Conservation (phyloP, 768 basidiomycete genomes). For the Tulasnella calospora region DNA sequence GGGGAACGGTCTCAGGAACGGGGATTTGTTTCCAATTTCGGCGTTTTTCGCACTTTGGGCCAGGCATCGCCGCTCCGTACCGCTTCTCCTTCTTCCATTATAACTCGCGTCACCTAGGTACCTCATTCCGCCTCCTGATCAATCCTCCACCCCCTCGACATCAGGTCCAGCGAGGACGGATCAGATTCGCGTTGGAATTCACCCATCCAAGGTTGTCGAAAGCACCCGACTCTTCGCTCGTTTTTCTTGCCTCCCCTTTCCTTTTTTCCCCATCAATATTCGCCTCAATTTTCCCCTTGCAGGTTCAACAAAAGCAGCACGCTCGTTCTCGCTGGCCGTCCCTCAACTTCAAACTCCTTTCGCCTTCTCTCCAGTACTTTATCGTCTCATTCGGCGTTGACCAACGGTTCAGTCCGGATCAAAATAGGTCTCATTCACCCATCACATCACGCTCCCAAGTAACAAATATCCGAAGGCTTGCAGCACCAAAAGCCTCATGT, state of each 20-base stretch:
- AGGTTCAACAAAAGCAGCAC: neutral
- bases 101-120: neutral
- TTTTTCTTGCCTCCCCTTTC: neutral
- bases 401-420: constrained; percentile 4
- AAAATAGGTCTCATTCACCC: neutral
- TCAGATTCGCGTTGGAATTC: neutral
- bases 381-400: neutral
- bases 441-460: neutral
- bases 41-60: neutral
- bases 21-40: neutral
- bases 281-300: neutral
- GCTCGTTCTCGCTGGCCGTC: neutral
- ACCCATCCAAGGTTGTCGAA: neutral
- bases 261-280: neutral
- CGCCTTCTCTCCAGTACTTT: neutral
- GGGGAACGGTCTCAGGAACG: neutral
- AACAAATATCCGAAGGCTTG: neutral
- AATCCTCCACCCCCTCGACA: neutral
- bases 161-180: neutral
- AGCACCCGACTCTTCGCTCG: neutral
- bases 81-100: neutral
- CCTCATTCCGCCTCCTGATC: neutral
- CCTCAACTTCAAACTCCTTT: neutral
- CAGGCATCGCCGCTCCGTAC: neutral
- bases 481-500: neutral